Conservation (phyloP, 1,284 basidiomycete genomes). For the Leccinum pachyderme region DNA sequence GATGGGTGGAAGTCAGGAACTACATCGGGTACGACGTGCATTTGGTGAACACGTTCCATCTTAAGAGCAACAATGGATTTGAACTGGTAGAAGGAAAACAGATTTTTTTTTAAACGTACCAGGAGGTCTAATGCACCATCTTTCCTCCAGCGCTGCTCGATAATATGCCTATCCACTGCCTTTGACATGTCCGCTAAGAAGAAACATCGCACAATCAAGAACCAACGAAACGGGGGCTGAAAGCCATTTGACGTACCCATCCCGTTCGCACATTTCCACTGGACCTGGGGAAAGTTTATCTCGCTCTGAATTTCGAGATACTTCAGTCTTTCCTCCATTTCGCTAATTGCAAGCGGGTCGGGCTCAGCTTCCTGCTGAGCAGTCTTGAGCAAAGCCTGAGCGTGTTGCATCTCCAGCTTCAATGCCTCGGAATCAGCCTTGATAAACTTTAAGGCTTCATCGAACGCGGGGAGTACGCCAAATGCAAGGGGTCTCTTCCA, state of each 20-base stretch:
- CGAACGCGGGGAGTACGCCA: conserved; percentile 78
- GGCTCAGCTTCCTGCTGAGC: conserved; percentile 32
- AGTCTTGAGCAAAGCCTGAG: conserved; percentile 37
- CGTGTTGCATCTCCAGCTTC: conserved; percentile 44
- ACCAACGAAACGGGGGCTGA: background rate
- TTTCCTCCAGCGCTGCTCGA: conserved; percentile 84
- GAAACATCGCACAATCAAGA: conserved; percentile 1
- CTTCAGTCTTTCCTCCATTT: conserved; percentile 42
- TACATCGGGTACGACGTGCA: conserved; percentile 89
- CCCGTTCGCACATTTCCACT: conserved; percentile 76
- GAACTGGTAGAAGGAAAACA: background rate
- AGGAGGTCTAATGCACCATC: conserved; percentile 82
- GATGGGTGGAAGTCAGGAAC: conserved; percentile 72
- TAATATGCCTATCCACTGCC: conserved; percentile 74
- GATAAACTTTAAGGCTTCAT: conserved; percentile 74
- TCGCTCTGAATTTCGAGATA: conserved; percentile 64
- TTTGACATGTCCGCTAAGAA: conserved; percentile 58
- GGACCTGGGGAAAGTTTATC: conserved; percentile 74
- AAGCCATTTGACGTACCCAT: conserved; percentile 55
- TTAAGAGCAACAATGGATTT: conserved; percentile 31
- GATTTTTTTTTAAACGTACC: conserved; percentile 44
- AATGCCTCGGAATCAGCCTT: conserved; percentile 45
- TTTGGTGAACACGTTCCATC: conserved; percentile 91
- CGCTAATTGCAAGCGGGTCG: conserved; percentile 38
- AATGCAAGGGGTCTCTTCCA: conserved; percentile 68